These are phyloP conservation scores for Leptosphaerulina australis DNA, from an alignment of 2,329 filamentous ascomycete genomes.

Conservation along the genomic window DNA sequence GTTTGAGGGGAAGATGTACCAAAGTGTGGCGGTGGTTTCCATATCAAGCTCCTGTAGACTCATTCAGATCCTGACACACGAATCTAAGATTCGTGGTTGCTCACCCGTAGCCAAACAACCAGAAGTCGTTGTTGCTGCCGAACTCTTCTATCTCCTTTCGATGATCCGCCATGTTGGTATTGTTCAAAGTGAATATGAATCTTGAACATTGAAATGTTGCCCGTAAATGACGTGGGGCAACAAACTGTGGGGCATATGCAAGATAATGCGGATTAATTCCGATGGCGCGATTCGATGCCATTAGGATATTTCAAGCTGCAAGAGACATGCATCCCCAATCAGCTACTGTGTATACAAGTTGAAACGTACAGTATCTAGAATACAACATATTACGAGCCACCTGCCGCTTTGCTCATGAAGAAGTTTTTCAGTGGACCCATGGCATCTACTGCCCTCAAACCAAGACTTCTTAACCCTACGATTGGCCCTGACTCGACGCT, in stretches of 20 bases:
- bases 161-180: conserved; percentile 34
- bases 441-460: conserved; percentile 76
- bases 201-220: conserved; percentile 2
- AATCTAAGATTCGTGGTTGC: conserved; percentile 21
- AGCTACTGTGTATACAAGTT: conserved; percentile 18
- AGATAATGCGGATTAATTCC: conserved; percentile 14
- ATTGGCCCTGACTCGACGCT: conserved; percentile 79
- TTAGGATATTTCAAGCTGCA: background rate
- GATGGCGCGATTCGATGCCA: conserved; percentile 25
- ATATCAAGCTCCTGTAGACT: conserved; percentile 79
- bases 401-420: conserved; percentile 74
- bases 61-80: background rate
- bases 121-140: conserved; percentile 70
- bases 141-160: conserved; percentile 41
- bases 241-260: conserved; percentile 26
- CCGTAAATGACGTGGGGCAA: conserved; percentile 21
- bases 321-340: background rate
- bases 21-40: conserved; percentile 96
- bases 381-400: conserved; percentile 31
- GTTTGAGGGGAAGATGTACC: conserved; percentile 61
- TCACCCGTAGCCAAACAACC: conserved; percentile 97
- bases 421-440: conserved; percentile 79
- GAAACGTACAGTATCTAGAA: conserved; percentile 10
- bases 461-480: conserved; percentile 77
- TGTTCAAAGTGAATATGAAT: background rate